These are phyloP conservation scores for Epichloe scottii DNA, from an alignment of 2,329 filamentous ascomycete species.

Conservation along the genomic window DNA sequence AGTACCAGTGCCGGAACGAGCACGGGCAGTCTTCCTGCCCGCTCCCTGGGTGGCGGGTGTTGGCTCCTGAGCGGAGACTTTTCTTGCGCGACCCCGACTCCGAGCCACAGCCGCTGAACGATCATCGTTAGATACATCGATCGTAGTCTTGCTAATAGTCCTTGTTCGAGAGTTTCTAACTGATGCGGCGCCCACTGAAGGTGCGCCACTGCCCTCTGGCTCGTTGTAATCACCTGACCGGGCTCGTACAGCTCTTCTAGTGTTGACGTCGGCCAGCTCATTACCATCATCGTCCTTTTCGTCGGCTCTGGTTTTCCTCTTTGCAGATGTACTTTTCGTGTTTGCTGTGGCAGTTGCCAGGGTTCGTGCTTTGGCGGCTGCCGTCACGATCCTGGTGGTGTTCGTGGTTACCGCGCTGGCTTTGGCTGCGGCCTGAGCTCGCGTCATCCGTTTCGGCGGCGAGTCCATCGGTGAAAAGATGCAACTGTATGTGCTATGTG, in stretches of 20 bases:
- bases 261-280: slow-evolving; percentile 16
- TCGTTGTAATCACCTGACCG: slow-evolving; percentile 29
- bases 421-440: slow-evolving; percentile 33
- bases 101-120: slow-evolving; percentile 9
- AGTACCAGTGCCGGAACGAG: slow-evolving; percentile 11
- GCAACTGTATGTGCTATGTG: not conserved
- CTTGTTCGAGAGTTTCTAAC: slow-evolving; percentile 13
- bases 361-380: slow-evolving; percentile 35
- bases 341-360: slow-evolving; percentile 17
- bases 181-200: not conserved
- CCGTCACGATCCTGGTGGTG: slow-evolving; percentile 34
- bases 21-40: slow-evolving; percentile 20
- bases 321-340: slow-evolving; percentile 23
- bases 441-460: slow-evolving; percentile 47
- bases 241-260: slow-evolving; percentile 28
- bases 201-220: slow-evolving; percentile 9
- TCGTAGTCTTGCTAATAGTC: slow-evolving; percentile 15
- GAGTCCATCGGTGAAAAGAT: slow-evolving; percentile 32
- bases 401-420: slow-evolving; percentile 24
- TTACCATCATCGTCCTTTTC: slow-evolving; percentile 36
- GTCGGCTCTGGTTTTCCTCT: slow-evolving; percentile 41
- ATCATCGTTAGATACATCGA: slow-evolving; percentile 13
- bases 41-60: slow-evolving; percentile 13
- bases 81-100: slow-evolving; percentile 32
- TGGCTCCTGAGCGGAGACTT: slow-evolving; percentile 17